Base-by-base conservation (phyloP, 1,284 basidiomycete species). In the Cutaneotrichosporon cavernicola region DNA sequence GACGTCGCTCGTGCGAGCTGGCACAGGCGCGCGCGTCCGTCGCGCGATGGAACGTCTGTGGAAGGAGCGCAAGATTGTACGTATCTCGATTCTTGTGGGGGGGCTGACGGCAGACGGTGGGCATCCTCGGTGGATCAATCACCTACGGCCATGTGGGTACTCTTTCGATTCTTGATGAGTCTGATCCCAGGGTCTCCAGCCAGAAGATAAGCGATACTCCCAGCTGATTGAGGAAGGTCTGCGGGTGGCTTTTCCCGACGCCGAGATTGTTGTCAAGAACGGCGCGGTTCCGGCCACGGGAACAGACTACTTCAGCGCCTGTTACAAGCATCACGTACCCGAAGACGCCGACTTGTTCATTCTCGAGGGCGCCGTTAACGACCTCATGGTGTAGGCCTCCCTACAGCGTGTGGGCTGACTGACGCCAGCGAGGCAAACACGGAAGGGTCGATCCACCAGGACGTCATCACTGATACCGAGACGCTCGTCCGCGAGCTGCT, bases 261-360 rank as follows among this genome's bases (percentile, higher is more conserved):
- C 57, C 30, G 46, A 58, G 22, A 46, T 63, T 21, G 31, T 21
- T 4, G 57, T 63, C 11, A 18, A n/a, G 38, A 63, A 63, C 31
- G 62, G 57, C 6, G 62, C 50, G 2, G 31, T 56, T 9, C n/a
- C 34, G 13, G 57, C 40, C 2, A 47, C 40, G 1, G 52, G 62
- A 2, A 55, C 62, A 8, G 62, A 63, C 62, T 63, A 64, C 58
- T 64, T 64, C n/a, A 31, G 53, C 21, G n/a, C 36, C 13, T 64
- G 63, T 43, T 64, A 60, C 55, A 9, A 56, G 26, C 63, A 56
- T 16, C 63, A 64, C 34, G 43, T 56, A 1, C 58, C 63, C 5
- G 10, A 18, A 3, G n/a, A 63, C 53, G 32, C 63, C 4, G 63
- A 64, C 58, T 16, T 64, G 13, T 64, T 34, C 53, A 52, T 64